Evolutionary conservation across 1,139 yeast genomes (phyloP).

Genomic region (Geotrichum klebahnii): DNA sequence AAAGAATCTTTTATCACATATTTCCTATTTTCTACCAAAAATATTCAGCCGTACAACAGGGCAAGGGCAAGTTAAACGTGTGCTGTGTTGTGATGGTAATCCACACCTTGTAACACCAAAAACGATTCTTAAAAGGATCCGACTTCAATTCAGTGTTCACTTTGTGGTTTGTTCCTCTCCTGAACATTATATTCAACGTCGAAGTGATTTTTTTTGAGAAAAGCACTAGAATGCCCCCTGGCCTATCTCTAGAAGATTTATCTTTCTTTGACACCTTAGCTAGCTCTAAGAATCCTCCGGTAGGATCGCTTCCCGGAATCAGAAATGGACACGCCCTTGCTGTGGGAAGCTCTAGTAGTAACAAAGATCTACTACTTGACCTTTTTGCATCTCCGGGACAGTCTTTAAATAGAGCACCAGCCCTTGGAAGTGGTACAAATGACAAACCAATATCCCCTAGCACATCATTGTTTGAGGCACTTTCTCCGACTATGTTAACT

Average conservation of each 20-base stretch:
- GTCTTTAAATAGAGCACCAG: not conserved
- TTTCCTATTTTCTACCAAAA: no score
- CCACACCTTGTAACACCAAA: no score
- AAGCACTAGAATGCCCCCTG: not conserved
- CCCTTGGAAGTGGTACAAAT: not conserved
- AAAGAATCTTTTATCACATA: no score
- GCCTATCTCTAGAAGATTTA: conserved; percentile 11
- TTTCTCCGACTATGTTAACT: conserved; percentile 3
- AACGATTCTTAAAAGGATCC: no score
- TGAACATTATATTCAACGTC: not conserved
- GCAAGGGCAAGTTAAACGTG: no score
- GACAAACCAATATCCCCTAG: not conserved
- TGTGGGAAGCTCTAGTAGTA: not conserved
- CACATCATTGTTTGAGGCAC: conserved; percentile 6
- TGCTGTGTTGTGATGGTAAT: no score
- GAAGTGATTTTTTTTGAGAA: not conserved
- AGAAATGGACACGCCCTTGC: not conserved
- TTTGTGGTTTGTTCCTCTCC: not conserved
- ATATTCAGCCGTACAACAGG: no score
- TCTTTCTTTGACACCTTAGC: conserved; percentile 22
- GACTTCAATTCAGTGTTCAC: no score
- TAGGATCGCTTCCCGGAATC: not conserved
- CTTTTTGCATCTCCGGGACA: not conserved
- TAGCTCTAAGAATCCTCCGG: not conserved
- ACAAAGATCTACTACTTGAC: conserved; percentile 1